Evolutionary conservation across 805 yeast species (phyloP), one percentile per base, ranked within the genome.

Genomic region (Metschnikowia drakensbergensis): DNA sequence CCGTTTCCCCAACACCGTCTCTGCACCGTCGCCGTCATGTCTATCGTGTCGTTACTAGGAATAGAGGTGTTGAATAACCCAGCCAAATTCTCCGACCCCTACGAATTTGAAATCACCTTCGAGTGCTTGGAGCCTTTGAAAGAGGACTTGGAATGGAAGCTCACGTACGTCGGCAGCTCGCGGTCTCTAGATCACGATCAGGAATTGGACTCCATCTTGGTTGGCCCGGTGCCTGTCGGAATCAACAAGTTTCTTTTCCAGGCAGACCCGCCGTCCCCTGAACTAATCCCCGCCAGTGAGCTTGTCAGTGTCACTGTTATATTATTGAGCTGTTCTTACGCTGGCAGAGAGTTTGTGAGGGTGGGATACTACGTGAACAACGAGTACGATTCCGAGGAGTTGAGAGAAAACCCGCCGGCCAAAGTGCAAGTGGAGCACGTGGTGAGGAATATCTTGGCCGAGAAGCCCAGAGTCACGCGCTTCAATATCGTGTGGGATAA

Each of bases 161-260:
- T 94, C 49, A 92, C 97, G 1, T 94, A 94, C 58, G 99, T 94
- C 36, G 99, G 99, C 1, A 88, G 96, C 4, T 91, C 97, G 1
- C 79, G 96, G 42, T 89, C 97, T 34, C 69, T 89, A 45, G 97
- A 94, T 54, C 97, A 94, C 59, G 99, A 94, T 66, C 99, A 94
- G 68, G 97, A 91, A 64, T 74, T 94, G 47, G 99, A 94, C 63
- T 90, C 97, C 1, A 83, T 94, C 34, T 71, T 94, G n/a, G 99
- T 94, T 3, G 99, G 99, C 0, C 99, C 99, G 0, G 96, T 94
- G 2, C 99, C 99, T 0, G 96, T 94, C 1, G 99, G 99, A 1
- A 83, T 92, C 36, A 94, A 94, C 64, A 90, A 92, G 67, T 94
- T 94, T 60, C 77, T 91, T 8, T 86, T 94, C 65, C 82, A 88